Evolutionary conservation across 1,139 yeast species (phyloP).

Genomic region (Nadsonia commutata): DNA sequence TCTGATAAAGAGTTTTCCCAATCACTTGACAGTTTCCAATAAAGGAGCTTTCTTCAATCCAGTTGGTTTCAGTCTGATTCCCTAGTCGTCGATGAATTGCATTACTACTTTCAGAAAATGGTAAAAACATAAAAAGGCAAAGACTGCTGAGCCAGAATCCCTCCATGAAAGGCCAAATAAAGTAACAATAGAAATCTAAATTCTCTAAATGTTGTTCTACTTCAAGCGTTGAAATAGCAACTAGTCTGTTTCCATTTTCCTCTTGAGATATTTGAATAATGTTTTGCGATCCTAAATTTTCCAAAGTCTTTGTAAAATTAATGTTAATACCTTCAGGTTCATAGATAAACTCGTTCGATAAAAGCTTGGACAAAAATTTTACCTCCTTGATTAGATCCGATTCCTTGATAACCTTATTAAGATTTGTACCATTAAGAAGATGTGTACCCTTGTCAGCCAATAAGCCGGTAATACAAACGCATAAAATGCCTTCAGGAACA

Average conservation of each 20-base stretch:
- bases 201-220: slow-evolving; percentile 22
- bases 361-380: slow-evolving; percentile 21
- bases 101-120: slow-evolving; percentile 9
- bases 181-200: slow-evolving; percentile 28
- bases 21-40: slow-evolving; percentile 23
- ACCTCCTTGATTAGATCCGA: slow-evolving; percentile 18
- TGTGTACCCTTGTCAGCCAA: slow-evolving; percentile 3
- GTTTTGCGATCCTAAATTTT: slow-evolving; percentile 18
- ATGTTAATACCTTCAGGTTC: slow-evolving; percentile 24
- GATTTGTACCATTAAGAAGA: slow-evolving; percentile 3
- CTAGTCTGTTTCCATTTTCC: slow-evolving; percentile 12
- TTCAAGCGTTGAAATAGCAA: slow-evolving; percentile 20
- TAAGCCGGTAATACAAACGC: slow-evolving; percentile 24
- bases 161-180: slow-evolving; percentile 31
- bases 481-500: slow-evolving; percentile 27
- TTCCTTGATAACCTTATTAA: slow-evolving; percentile 11
- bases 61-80: slow-evolving; percentile 10
- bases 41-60: slow-evolving; percentile 23
- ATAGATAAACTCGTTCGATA: slow-evolving; percentile 29
- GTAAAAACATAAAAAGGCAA: slow-evolving; percentile 24
- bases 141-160: slow-evolving; percentile 30
- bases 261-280: slow-evolving; percentile 15
- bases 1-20: slow-evolving; percentile 29
- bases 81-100: too few species aligned
- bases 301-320: slow-evolving; percentile 22